A percentile compares a stretch with the other conserved stretches of the same genome.
These are phyloP conservation scores for Suhomyces chickasaworum DNA, from an alignment of 1,139 yeast genomes.

Conservation along the genomic window DNA sequence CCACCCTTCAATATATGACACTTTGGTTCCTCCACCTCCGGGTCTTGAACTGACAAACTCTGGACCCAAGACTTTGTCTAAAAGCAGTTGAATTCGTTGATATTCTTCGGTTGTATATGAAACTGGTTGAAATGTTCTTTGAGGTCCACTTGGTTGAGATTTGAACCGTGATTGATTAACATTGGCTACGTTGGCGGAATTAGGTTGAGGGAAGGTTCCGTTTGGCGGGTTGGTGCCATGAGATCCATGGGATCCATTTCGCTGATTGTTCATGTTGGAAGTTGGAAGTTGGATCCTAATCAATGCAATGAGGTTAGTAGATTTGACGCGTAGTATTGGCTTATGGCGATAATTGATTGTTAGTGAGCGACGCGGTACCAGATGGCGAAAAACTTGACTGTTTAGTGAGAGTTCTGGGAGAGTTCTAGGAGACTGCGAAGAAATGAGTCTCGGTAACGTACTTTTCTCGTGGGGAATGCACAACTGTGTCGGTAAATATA, in stretches of 20 bases:
- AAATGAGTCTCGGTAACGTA: too few species aligned
- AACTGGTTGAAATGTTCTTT: conserved; percentile 26
- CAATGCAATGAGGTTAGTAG: not conserved
- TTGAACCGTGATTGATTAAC: conserved; percentile 9
- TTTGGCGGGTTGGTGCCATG: not conserved
- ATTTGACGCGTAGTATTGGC: conserved; percentile 1
- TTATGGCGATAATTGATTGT: not conserved
- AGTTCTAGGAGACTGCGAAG: not conserved
- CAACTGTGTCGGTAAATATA: too few species aligned
- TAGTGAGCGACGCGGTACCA: not conserved
- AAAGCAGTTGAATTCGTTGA: conserved; percentile 39
- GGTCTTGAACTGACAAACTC: conserved; percentile 84
- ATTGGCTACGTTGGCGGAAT: conserved; percentile 7
- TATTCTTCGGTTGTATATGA: conserved; percentile 46
- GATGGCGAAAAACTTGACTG: not conserved
- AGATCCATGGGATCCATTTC: conserved; percentile 2
- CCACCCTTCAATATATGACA: conserved; percentile 81
- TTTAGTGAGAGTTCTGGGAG: not conserved
- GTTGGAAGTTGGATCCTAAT: not conserved
- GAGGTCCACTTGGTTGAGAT: conserved; percentile 14
- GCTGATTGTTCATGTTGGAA: not conserved
- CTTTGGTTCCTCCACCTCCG: conserved; percentile 70
- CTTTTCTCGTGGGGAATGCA: too few species aligned
- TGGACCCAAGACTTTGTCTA: conserved; percentile 78
- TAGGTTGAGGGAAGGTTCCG: conserved; percentile 1